Percentiles rank a stretch among this genome's conserved stretches.
These are phyloP conservation scores for Metschnikowia borealis DNA, from an alignment of 805 yeast species.

Conservation along the genomic window DNA sequence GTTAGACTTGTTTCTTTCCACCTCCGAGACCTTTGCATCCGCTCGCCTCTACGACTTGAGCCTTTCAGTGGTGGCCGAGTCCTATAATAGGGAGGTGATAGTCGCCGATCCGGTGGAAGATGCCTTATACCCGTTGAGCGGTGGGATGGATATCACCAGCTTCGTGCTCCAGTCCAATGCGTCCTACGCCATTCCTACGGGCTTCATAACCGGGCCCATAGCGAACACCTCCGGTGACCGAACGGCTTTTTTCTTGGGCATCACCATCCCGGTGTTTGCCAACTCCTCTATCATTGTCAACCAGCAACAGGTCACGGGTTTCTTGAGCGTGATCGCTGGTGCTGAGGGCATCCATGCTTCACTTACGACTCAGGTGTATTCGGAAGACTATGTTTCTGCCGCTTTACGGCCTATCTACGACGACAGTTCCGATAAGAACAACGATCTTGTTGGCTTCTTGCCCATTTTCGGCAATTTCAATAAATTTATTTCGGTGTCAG, in stretches of 20 bases:
- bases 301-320: slow-evolving; percentile 65
- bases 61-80: slow-evolving; percentile 42
- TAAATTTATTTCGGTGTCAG: slow-evolving; percentile 24
- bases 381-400: slow-evolving; percentile 27
- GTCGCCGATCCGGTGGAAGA: slow-evolving; percentile 29
- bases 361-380: slow-evolving; percentile 11
- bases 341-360: slow-evolving; percentile 32
- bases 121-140: slow-evolving; percentile 47
- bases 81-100: slow-evolving; percentile 25
- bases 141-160: slow-evolving; percentile 43
- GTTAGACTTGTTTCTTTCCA: slow-evolving; percentile 57
- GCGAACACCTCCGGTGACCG: slow-evolving; percentile 28
- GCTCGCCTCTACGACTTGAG: slow-evolving; percentile 66
- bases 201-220: slow-evolving; percentile 63
- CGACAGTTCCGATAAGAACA: slow-evolving; percentile 26
- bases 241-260: slow-evolving; percentile 55
- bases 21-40: slow-evolving; percentile 59
- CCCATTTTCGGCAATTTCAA: slow-evolving; percentile 27
- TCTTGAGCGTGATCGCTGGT: slow-evolving; percentile 51
- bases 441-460: slow-evolving; percentile 45
- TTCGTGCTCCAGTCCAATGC: slow-evolving; percentile 25
- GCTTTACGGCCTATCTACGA: slow-evolving; percentile 34
- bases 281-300: slow-evolving; percentile 60
- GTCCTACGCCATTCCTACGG: slow-evolving; percentile 15
- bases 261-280: slow-evolving; percentile 73